Evolutionary conservation across 1,284 basidiomycete species (phyloP), one percentile per base, ranked within the genome.

Genomic region (Austroboletus novae-zelandiae): DNA sequence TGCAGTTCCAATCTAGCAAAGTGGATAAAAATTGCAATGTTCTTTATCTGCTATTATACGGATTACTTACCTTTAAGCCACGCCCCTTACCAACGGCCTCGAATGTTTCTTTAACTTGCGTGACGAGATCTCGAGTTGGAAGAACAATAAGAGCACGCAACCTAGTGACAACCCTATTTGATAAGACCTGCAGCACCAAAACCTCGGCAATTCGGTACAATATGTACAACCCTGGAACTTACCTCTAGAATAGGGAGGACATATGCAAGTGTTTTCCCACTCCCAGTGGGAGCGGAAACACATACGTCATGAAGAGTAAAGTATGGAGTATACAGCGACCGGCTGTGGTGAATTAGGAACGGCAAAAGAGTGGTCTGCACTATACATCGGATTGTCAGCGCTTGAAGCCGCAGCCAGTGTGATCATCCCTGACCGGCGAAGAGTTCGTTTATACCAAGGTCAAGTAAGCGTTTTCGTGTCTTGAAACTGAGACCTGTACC

Each of bases 231-330:
- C 53, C 44, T 47, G 50, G 45, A 25, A 50, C 71, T 52, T 57
- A 88, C 91, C 77, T 98, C 92, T 27, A 98, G 77, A 47, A 98
- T 91, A 2, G 96, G 96, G 17, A 98, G 73, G 5, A 89, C 88
- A 70, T 99, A 99, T 13, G 94, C 91, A 18, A 99, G 77, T 0
- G 96, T 99, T 73, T 99, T 99, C 0, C 96, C 96, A 59, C 92
- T 95, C 30, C 96, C 96, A 0, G 96, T 99, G 0, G 97, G 97
- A 1, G 97, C 97, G 6, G 94, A 97, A n/a, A 97, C 91, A 61
- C 95, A 96, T 9, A 95, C 78, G 68, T 99, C 97, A 37, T 79
- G 78, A 23, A 87, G 86, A 25, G 81, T 78, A 47, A 81, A 68
- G 58, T 83, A 86, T 1, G 90, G 86, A 14, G 81, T 76, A 61